phyloP scores from a whole-genome alignment of 1,284 basidiomycete species.

The Boletus semigastroideus region DNA sequence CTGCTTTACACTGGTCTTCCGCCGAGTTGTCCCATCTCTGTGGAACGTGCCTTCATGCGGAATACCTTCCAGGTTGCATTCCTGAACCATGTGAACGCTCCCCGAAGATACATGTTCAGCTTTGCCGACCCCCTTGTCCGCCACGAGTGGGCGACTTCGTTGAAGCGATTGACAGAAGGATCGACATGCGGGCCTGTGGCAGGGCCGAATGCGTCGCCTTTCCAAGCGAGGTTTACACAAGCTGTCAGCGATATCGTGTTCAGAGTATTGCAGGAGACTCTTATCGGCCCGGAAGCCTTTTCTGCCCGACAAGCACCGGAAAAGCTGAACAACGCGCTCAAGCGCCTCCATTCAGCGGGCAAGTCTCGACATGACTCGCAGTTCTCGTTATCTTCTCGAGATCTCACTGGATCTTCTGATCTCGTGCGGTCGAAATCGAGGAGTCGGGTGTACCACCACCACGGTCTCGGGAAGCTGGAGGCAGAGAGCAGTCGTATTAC shows the following conservation, averaged over 20 bases:
- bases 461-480: conserved; percentile 60
- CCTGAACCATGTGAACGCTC: conserved; percentile 62
- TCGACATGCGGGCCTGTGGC: conserved; percentile 39
- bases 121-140: conserved; percentile 75
- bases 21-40: conserved; percentile 68
- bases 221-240: conserved; percentile 49
- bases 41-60: conserved; percentile 92
- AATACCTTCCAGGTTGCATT: conserved; percentile 93
- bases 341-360: conserved; percentile 25
- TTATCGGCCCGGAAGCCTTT: conserved; percentile 50
- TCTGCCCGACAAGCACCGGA: conserved; percentile 22
- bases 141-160: conserved; percentile 70
- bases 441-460: conserved; percentile 62
- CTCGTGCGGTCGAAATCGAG: conserved; percentile 69
- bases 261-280: conserved; percentile 78
- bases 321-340: conserved; percentile 26
- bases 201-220: conserved; percentile 34
- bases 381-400: conserved; percentile 21
- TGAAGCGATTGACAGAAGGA: conserved; percentile 65
- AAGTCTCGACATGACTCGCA: conserved; percentile 28
- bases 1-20: conserved; percentile 79
- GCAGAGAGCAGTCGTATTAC: conserved; percentile 42
- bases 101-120: conserved; percentile 91
- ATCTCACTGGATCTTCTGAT: conserved; percentile 26
- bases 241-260: conserved; percentile 76